phyloP scores from a whole-genome alignment of 139 green algal species.

The Chlamydomonas urium region DNA sequence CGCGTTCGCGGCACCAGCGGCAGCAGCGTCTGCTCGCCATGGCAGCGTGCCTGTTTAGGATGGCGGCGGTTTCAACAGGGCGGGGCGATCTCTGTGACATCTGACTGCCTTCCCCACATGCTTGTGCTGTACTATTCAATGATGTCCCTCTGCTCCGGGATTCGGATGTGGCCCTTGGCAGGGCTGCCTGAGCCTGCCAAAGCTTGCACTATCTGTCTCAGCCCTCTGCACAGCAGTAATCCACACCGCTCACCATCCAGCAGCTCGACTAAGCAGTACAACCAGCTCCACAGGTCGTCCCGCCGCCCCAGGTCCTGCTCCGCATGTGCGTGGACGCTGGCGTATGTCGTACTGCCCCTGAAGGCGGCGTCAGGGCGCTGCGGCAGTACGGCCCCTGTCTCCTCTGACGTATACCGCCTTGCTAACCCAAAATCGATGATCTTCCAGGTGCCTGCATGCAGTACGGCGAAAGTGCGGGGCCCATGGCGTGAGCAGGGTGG shows the following conservation, averaged over 20 bases:
- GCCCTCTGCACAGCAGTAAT: neutral
- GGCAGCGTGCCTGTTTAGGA: conserved; percentile 28
- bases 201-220: neutral
- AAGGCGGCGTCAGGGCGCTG: conserved; percentile 60
- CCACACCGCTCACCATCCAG: conserved; percentile 23
- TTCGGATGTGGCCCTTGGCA: neutral
- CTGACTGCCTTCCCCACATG: neutral
- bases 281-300: conserved; percentile 88
- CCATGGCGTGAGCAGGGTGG: too few species aligned
- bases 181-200: neutral
- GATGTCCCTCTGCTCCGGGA: neutral
- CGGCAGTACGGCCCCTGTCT: conserved; percentile 37
- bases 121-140: neutral
- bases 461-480: neutral
- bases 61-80: neutral
- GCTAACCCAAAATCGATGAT: conserved; percentile 9
- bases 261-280: conserved; percentile 85
- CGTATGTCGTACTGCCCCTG: conserved; percentile 57
- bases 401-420: neutral
- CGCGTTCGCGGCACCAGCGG: conserved; percentile 5
- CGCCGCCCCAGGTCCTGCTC: conserved; percentile 59
- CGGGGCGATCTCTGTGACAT: neutral
- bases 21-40: conserved; percentile 27
- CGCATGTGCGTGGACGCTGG: neutral
- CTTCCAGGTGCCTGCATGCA: conserved; percentile 7